Conservation (phyloP, 129 eudicot species). For the Flaveria bidentis region DNA sequence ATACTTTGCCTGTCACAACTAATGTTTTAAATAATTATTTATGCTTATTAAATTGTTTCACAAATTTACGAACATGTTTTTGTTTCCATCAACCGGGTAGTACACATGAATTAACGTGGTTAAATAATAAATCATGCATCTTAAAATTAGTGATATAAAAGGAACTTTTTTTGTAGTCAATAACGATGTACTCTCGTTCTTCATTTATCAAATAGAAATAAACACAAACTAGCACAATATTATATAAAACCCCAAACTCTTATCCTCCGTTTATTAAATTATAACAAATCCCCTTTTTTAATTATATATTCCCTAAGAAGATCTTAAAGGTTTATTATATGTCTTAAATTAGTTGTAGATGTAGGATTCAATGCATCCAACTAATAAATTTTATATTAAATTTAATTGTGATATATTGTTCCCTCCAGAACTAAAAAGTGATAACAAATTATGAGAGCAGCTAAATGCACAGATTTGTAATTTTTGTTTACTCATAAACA, state of each 20-base stretch:
- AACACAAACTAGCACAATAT: neutral
- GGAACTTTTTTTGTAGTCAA: neutral
- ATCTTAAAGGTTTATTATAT: constrained; percentile 27
- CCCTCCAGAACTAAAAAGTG: neutral
- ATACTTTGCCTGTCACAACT: no score
- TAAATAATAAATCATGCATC: no score
- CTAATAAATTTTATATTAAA: constrained; percentile 1
- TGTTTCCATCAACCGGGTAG: no score
- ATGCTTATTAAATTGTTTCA: no score
- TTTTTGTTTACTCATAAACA: neutral
- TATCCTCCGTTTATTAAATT: neutral
- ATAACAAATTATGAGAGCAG: no score
- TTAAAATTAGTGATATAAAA: no score
- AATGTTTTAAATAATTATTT: no score
- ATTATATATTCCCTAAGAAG: constrained; percentile 24
- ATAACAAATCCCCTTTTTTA: constrained; percentile 3
- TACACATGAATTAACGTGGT: no score
- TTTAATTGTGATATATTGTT: neutral
- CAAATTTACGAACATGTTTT: no score
- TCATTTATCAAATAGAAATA: neutral
- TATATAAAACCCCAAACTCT: neutral
- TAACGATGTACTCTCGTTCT: neutral
- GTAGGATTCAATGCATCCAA: constrained; percentile 22
- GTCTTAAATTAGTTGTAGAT: constrained; percentile 19
- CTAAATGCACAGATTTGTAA: neutral